Conservation (phyloP, 2,329 filamentous ascomycete species). For the Hypoxylon sp. region DNA sequence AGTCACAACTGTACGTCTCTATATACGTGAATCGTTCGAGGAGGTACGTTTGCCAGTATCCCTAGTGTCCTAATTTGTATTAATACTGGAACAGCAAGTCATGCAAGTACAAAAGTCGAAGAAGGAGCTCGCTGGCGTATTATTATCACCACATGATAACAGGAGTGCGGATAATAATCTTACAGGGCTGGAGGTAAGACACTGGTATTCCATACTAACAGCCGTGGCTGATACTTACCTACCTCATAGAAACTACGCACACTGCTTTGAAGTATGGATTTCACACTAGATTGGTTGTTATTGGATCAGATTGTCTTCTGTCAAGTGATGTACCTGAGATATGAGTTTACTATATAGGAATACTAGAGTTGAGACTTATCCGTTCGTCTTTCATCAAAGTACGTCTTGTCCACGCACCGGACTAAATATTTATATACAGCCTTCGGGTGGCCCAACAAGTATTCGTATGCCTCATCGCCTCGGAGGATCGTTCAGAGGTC, state of each 20-base stretch:
- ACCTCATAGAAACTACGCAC: neutral
- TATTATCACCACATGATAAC: neutral
- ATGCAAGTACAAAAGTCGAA: constrained; percentile 46
- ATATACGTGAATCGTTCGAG: constrained; percentile 59
- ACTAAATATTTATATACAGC: too few relatives aligned
- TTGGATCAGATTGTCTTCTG: neutral
- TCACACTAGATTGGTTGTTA: neutral
- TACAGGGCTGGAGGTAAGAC: neutral
- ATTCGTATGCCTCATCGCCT: too few relatives aligned
- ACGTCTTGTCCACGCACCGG: too few relatives aligned
- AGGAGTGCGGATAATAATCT: neutral
- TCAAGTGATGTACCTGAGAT: too few relatives aligned
- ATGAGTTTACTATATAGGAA: too few relatives aligned
- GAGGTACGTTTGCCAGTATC: constrained; percentile 46
- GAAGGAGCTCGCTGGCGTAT: constrained; percentile 16
- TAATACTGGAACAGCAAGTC: constrained; percentile 35
- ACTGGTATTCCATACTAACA: too few relatives aligned
- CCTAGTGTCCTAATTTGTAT: neutral
- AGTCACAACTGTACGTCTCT: constrained; percentile 58
- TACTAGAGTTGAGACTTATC: too few relatives aligned
- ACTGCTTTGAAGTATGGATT: neutral
- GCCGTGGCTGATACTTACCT: too few relatives aligned
- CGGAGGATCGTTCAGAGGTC: too few relatives aligned
- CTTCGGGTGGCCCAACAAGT: too few relatives aligned
- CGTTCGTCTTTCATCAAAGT: too few relatives aligned